A percentile compares a stretch with the other conserved stretches of the same genome.
These are phyloP conservation scores for Metarhizium brunneum DNA, from an alignment of 2,329 filamentous ascomycete species.

Conservation along the genomic window DNA sequence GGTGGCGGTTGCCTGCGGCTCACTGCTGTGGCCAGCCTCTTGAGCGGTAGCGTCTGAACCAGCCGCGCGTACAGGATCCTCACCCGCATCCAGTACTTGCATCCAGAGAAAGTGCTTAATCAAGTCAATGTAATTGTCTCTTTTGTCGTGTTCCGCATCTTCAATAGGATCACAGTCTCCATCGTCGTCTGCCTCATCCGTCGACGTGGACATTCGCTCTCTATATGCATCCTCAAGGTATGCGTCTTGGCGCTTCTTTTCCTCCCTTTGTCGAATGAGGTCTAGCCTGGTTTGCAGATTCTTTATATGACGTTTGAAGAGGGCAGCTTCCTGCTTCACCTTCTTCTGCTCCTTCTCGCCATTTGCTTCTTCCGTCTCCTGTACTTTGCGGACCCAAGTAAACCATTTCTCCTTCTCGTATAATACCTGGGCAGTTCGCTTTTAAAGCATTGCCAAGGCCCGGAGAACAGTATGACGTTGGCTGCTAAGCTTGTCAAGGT, in stretches of 20 bases:
- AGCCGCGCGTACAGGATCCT: background rate
- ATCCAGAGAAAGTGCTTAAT: constrained; percentile 21
- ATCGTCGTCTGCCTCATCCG: constrained; percentile 11
- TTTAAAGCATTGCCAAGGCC: constrained; percentile 11
- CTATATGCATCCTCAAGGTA: constrained; percentile 17
- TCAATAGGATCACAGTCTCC: constrained; percentile 19
- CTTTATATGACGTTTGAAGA: constrained; percentile 18
- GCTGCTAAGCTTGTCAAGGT: constrained; percentile 17
- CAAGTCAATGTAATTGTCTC: constrained; percentile 17
- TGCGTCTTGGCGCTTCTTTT: constrained; percentile 17
- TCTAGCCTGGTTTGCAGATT: constrained; percentile 13
- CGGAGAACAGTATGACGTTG: constrained; percentile 11
- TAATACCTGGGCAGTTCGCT: constrained; percentile 11
- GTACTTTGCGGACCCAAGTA: constrained; percentile 14
- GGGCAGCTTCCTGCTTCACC: constrained; percentile 14
- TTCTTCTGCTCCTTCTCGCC: constrained; percentile 19
- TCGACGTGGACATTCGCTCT: constrained; percentile 13
- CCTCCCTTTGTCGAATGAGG: constrained; percentile 13
- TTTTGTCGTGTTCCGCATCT: constrained; percentile 13
- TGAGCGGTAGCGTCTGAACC: background rate
- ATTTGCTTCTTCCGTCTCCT: constrained; percentile 14
- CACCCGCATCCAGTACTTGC: constrained; percentile 2
- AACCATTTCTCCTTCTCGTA: constrained; percentile 17
- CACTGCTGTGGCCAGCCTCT: background rate
- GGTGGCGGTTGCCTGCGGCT: constrained; percentile 2